These are phyloP conservation scores for Saccharomycopsis microspora DNA, from an alignment of 805 yeast species.

Conservation along the genomic window DNA sequence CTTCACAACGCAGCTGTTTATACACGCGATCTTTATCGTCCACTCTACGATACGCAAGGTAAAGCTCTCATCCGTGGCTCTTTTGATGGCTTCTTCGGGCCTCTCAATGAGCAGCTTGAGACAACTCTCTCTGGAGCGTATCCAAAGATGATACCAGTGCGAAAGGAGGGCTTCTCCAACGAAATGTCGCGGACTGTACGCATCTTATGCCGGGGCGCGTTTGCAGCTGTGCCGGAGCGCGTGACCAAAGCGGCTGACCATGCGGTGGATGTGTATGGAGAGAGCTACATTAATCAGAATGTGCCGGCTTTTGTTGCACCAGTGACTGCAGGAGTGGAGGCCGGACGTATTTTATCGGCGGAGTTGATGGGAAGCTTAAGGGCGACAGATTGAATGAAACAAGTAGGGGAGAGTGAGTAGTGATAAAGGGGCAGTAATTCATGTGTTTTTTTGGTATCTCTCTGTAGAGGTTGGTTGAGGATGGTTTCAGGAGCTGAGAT, in stretches of 20 bases:
- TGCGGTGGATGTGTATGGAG: neutral
- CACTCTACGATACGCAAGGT: constrained; percentile 45
- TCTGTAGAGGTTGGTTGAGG: too few species aligned
- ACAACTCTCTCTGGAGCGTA: constrained; percentile 31
- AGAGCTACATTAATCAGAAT: neutral
- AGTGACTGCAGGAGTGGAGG: constrained; percentile 1
- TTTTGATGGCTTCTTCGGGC: constrained; percentile 50
- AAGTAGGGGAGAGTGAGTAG: too few species aligned
- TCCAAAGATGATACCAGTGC: constrained; percentile 33
- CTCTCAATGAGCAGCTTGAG: constrained; percentile 46
- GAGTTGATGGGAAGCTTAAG: neutral
- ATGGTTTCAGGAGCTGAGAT: too few species aligned
- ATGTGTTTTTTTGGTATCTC: too few species aligned
- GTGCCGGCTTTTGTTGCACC: neutral
- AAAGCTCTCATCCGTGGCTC: constrained; percentile 52
- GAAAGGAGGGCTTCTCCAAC: constrained; percentile 35
- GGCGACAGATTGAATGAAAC: too few species aligned
- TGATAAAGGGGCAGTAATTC: too few species aligned
- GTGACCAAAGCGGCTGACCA: neutral
- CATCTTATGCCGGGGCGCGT: constrained; percentile 1
- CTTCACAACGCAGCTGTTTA: constrained; percentile 3
- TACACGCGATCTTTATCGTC: constrained; percentile 2
- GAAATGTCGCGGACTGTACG: constrained; percentile 43
- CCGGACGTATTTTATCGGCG: constrained; percentile 2
- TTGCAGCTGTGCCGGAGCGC: neutral